A percentile compares a stretch with the other conserved stretches of the same genome.
These are phyloP conservation scores for Simmondsia chinensis DNA, from an alignment of 148 eudicot genomes.

Conservation along the genomic window DNA sequence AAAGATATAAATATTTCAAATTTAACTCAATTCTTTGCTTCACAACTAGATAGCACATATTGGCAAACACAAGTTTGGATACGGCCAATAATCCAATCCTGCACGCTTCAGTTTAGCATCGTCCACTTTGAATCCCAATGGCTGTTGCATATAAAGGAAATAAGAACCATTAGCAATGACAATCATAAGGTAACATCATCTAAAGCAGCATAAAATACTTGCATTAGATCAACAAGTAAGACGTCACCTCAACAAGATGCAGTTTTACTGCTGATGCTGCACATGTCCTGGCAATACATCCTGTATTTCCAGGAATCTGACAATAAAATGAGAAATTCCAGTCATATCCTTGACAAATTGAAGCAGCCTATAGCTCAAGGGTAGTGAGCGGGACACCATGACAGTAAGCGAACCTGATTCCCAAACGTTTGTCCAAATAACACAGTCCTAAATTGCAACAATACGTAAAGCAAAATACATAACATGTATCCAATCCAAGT, in stretches of 20 bases:
- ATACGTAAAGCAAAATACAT: too few relatives aligned
- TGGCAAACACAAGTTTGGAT: constrained; percentile 30
- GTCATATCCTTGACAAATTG: constrained; percentile 9
- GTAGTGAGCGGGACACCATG: background rate
- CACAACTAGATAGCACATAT: background rate
- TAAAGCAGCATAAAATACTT: background rate
- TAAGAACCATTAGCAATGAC: background rate
- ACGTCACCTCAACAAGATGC: constrained; percentile 77
- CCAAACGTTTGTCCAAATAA: too few relatives aligned
- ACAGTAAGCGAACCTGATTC: background rate
- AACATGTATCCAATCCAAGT: too few relatives aligned
- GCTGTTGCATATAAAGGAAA: constrained; percentile 34
- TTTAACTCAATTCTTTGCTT: background rate
- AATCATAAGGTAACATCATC: background rate
- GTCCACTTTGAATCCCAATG: constrained; percentile 80
- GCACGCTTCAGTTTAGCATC: constrained; percentile 89
- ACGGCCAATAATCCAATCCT: constrained; percentile 99
- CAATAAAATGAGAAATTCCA: constrained; percentile 26
- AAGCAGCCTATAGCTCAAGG: constrained; percentile 12
- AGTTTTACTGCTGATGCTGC: constrained; percentile 95
- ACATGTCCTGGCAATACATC: constrained; percentile 91
- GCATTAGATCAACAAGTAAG: background rate
- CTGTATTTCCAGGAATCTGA: constrained; percentile 98
- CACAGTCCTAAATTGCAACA: too few relatives aligned
- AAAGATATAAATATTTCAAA: background rate